Conservation (phyloP, 2,329 filamentous ascomycete genomes). For the Passalora sequoiae region DNA sequence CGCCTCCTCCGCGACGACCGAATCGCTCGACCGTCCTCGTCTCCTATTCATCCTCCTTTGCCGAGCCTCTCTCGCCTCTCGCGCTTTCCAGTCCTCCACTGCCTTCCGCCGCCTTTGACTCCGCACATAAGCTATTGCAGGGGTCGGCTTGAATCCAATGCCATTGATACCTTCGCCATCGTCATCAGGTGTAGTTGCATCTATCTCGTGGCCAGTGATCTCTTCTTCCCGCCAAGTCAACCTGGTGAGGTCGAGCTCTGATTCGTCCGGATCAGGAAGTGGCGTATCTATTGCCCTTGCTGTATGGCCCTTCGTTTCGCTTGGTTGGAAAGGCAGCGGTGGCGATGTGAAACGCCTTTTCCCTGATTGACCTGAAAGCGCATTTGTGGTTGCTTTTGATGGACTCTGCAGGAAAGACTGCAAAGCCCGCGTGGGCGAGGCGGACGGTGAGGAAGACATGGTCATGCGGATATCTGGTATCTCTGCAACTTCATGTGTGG, state of each 20-base stretch:
- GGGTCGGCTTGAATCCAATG: conserved; percentile 58
- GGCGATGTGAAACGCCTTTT: conserved; percentile 17
- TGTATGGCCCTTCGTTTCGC: background rate
- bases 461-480: background rate
- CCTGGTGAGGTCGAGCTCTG: conserved; percentile 20
- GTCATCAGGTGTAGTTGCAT: conserved; percentile 49
- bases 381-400: background rate
- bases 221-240: conserved; percentile 56
- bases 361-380: conserved; percentile 2
- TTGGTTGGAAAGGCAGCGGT: conserved; percentile 9
- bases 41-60: conserved; percentile 53
- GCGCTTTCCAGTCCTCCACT: conserved; percentile 54
- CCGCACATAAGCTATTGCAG: conserved; percentile 53
- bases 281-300: background rate
- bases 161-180: conserved; percentile 62
- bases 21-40: conserved; percentile 19
- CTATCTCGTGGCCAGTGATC: conserved; percentile 55
- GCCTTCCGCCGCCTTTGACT: conserved; percentile 55
- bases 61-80: conserved; percentile 56
- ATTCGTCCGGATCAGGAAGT: conserved; percentile 4
- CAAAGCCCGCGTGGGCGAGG: conserved; percentile 3
- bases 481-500: background rate
- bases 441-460: conserved; percentile 1
- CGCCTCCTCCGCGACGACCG: conserved; percentile 4
- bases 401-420: background rate